Evolutionary conservation across 108 stramenopile species (phyloP).

Genomic region (Pseudonitzschia delicatissima): DNA sequence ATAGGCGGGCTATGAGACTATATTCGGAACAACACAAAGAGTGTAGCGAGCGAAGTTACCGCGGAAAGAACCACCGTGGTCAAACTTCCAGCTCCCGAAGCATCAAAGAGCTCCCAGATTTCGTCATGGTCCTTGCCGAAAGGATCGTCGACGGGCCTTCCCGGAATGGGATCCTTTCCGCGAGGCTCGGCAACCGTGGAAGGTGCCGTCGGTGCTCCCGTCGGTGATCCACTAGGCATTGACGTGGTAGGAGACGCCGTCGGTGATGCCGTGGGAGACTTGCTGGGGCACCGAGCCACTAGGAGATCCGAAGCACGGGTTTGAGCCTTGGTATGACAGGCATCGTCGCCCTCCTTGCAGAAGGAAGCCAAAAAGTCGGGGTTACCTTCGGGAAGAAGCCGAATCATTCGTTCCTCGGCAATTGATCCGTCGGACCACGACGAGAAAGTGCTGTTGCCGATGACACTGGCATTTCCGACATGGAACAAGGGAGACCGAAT

Average conservation of each 20-base stretch:
- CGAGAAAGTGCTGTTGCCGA: background rate
- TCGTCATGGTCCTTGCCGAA: too few species aligned
- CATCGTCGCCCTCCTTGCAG: background rate
- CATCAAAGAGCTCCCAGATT: background rate
- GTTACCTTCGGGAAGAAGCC: background rate
- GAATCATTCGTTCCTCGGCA: background rate
- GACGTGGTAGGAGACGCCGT: slow-evolving; percentile 5
- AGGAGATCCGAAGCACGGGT: slow-evolving; percentile 2
- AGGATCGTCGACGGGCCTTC: background rate
- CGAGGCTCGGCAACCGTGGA: background rate
- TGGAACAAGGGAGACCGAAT: background rate
- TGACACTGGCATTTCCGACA: background rate
- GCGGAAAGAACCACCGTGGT: too few species aligned
- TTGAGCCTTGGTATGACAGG: background rate
- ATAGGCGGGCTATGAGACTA: too few species aligned
- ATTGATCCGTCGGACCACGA: slow-evolving; percentile 21
- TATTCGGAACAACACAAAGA: too few species aligned
- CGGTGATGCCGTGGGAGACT: background rate
- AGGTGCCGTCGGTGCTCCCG: background rate
- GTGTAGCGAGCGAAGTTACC: too few species aligned
- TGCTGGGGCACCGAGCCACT: background rate
- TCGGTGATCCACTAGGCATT: background rate
- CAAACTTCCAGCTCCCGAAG: too few species aligned
- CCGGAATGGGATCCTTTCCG: slow-evolving; percentile 6
- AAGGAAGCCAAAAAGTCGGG: slow-evolving; percentile 7